Percentiles rank a stretch among this genome's conserved stretches.
These are phyloP conservation scores for Tremella yokohamensis DNA, from an alignment of 768 basidiomycete species.

Conservation along the genomic window DNA sequence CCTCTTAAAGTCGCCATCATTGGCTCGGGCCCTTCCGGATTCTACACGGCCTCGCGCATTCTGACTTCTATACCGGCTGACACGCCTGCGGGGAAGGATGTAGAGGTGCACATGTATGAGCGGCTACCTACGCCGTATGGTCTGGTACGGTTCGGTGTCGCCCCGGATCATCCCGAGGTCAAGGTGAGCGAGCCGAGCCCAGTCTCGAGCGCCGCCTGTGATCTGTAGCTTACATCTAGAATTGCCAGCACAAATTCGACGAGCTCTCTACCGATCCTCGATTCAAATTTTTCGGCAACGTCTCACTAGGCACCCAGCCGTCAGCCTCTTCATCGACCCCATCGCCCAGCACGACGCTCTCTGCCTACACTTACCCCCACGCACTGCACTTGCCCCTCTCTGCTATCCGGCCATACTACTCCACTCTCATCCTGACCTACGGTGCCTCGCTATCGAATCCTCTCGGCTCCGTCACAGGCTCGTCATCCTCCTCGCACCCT, in stretches of 20 bases:
- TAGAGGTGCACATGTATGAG: constrained; percentile 83
- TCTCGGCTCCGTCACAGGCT: constrained; percentile 55
- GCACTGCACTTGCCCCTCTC: constrained; percentile 61
- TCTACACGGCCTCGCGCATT: constrained; percentile 87
- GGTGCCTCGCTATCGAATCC: constrained; percentile 68
- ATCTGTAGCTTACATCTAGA: constrained; percentile 56
- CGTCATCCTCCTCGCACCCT: constrained; percentile 55
- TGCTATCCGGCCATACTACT: constrained; percentile 68
- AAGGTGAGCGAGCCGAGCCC: constrained; percentile 59
- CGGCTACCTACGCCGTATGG: constrained; percentile 92
- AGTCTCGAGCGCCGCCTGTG: neutral
- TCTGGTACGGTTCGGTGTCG: constrained; percentile 90
- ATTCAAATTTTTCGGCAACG: constrained; percentile 87
- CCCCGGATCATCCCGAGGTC: constrained; percentile 97
- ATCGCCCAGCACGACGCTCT: constrained; percentile 21
- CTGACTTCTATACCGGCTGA: constrained; percentile 60
- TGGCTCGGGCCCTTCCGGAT: constrained; percentile 94
- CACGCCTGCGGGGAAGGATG: constrained; percentile 49
- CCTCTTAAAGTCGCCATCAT: constrained; percentile 77
- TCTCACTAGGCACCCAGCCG: constrained; percentile 52
- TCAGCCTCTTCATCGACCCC: constrained; percentile 20
- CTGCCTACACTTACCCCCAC: constrained; percentile 56
- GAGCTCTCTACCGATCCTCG: constrained; percentile 70
- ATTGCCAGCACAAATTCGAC: constrained; percentile 95
- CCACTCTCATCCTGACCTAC: constrained; percentile 78